A percentile compares a stretch with the other conserved stretches of the same genome.
Evolutionary conservation across 1,139 yeast species (phyloP).

Genomic region (Lodderomyces metapsilosis): DNA sequence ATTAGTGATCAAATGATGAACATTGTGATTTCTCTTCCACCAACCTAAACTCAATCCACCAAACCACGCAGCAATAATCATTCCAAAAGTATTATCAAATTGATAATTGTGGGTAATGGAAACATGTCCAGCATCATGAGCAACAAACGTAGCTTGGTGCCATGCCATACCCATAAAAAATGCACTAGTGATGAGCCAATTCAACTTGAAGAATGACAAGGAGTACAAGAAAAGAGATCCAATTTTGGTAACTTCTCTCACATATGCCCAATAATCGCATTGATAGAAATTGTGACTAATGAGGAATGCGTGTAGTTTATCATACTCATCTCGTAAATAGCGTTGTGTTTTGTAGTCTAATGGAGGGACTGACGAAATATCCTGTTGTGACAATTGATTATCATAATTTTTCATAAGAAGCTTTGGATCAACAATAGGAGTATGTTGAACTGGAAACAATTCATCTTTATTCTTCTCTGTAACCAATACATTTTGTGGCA

Average conservation of each 20-base stretch:
- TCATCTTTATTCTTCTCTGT: conserved; percentile 34
- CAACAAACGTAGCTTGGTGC: conserved; percentile 89
- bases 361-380: conserved; percentile 56
- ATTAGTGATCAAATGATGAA: conserved; percentile 83
- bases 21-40: conserved; percentile 95
- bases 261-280: conserved; percentile 73
- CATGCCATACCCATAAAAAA: conserved; percentile 70
- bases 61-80: conserved; percentile 68
- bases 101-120: conserved; percentile 80
- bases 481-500: conserved; percentile 48
- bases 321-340: conserved; percentile 54
- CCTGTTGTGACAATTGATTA: conserved; percentile 50
- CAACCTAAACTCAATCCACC: conserved; percentile 92
- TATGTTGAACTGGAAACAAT: conserved; percentile 30
- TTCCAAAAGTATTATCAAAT: conserved; percentile 73
- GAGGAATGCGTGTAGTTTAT: conserved; percentile 56
- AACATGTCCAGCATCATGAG: conserved; percentile 88
- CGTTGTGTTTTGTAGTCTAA: conserved; percentile 69
- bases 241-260: conserved; percentile 64
- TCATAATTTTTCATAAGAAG: conserved; percentile 57
- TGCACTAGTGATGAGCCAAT: conserved; percentile 58
- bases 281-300: conserved; percentile 61
- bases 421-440: conserved; percentile 52
- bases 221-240: conserved; percentile 50
- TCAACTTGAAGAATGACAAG: conserved; percentile 46